A percentile compares a stretch with the other conserved stretches of the same genome.
Evolutionary conservation across 352 stramenopile species (phyloP).

Genomic region (Phytopythium litorale): DNA sequence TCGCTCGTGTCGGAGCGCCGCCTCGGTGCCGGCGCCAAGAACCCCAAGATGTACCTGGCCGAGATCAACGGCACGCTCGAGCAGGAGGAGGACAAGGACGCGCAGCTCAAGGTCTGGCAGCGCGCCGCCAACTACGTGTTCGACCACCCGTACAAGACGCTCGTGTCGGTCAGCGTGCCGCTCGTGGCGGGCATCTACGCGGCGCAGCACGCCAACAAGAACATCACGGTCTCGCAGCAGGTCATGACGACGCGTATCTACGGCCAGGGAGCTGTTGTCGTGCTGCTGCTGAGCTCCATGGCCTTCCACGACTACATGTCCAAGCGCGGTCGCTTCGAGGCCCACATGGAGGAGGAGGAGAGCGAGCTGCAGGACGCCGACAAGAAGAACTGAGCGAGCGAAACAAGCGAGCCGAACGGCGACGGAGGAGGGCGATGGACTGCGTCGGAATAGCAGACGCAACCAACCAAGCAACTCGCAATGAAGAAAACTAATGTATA

Average conservation of each 20-base stretch:
- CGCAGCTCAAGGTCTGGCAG: constrained; percentile 38
- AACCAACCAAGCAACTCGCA: neutral
- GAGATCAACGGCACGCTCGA: constrained; percentile 26
- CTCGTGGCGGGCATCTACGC: constrained; percentile 18
- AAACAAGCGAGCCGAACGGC: too few relatives aligned
- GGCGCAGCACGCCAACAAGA: constrained; percentile 46
- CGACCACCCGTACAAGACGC: constrained; percentile 57
- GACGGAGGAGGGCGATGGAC: neutral
- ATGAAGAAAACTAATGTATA: constrained; percentile 1
- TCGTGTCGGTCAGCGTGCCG: constrained; percentile 41
- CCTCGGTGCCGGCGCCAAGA: constrained; percentile 43
- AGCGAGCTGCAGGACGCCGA: neutral
- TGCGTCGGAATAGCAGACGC: neutral
- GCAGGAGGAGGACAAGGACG: constrained; percentile 27
- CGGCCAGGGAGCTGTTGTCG: constrained; percentile 49
- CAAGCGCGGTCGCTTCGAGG: constrained; percentile 41
- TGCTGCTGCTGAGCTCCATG: constrained; percentile 61
- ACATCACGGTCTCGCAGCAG: constrained; percentile 58
- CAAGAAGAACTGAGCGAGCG: neutral
- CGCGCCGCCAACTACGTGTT: constrained; percentile 55
- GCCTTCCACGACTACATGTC: constrained; percentile 74
- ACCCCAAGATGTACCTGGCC: constrained; percentile 53
- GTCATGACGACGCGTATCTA: constrained; percentile 79
- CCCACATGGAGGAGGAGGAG: constrained; percentile 14
- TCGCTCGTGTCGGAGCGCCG: constrained; percentile 39